phyloP scores from a whole-genome alignment of 164 flowering plant species.

The Brasenia schreberi region DNA sequence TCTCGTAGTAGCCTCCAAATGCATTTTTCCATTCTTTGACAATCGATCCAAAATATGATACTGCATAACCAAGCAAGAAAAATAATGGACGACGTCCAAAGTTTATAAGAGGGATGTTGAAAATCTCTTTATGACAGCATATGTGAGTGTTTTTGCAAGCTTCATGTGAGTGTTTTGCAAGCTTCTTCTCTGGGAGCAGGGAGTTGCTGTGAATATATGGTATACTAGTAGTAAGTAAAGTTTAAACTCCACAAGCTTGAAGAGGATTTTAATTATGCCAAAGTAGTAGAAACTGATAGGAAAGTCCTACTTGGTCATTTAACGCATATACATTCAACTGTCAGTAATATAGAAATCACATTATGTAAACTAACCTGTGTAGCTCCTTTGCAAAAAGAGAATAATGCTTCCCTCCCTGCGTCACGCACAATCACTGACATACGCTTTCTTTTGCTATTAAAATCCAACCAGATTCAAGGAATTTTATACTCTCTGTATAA shows the following conservation, averaged over 20 bases:
- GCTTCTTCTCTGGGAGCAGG: no score
- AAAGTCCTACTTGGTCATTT: background rate
- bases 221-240: no score
- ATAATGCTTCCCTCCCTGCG: slow-evolving; percentile 68
- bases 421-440: slow-evolving; percentile 87
- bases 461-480: slow-evolving; percentile 47
- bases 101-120: background rate
- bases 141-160: no score
- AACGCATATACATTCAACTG: background rate
- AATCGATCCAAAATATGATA: slow-evolving; percentile 86
- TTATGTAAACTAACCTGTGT: slow-evolving; percentile 62
- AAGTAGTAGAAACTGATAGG: no score
- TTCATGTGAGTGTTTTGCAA: no score
- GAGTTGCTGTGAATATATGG: no score
- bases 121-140: no score
- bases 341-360: no score
- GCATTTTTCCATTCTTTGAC: slow-evolving; percentile 62
- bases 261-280: no score
- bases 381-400: slow-evolving; percentile 94
- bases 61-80: slow-evolving; percentile 24
- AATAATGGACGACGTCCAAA: background rate
- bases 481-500: slow-evolving; percentile 72
- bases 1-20: slow-evolving; percentile 55
- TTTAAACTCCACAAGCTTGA: no score
- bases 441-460: slow-evolving; percentile 90